phyloP scores from a whole-genome alignment of 495 filamentous ascomycete genomes.

The Lophiostoma macrostomum region DNA sequence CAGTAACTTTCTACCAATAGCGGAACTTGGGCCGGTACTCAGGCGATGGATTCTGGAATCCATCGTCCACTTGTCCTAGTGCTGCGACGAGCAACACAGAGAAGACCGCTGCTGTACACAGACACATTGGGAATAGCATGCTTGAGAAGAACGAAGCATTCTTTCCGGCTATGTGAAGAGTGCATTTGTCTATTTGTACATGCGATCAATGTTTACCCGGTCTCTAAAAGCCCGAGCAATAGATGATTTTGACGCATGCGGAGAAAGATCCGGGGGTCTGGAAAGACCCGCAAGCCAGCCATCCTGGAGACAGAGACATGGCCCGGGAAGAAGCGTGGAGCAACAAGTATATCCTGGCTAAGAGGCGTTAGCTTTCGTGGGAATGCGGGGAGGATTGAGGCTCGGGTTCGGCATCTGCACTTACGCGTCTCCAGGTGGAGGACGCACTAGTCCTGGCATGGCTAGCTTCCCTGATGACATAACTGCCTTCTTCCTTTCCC shows the following conservation, averaged over 20 bases:
- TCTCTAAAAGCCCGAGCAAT: background rate
- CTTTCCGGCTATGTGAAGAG: background rate
- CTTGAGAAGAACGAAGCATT: background rate
- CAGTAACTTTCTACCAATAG: slow-evolving; percentile 1
- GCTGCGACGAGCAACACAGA: background rate
- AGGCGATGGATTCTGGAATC: background rate
- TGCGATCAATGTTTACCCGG: background rate
- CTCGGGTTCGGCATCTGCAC: too few species aligned
- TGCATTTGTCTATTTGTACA: background rate
- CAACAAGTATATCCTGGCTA: too few species aligned
- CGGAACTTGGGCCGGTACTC: slow-evolving; percentile 13
- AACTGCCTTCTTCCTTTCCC: too few species aligned
- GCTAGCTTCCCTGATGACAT: too few species aligned
- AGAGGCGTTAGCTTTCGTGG: too few species aligned
- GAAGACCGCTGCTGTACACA: background rate
- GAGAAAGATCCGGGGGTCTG: background rate
- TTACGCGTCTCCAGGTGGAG: too few species aligned
- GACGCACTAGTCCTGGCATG: too few species aligned
- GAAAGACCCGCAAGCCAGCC: too few species aligned
- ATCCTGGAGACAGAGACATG: too few species aligned
- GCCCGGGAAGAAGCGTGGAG: too few species aligned
- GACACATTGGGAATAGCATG: too few species aligned
- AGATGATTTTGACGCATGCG: background rate
- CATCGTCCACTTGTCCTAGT: background rate
- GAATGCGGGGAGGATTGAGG: too few species aligned